Percentiles rank a stretch among this genome's conserved stretches.
phyloP scores from a whole-genome alignment of 257 asterid species.

The Lithospermum erythrorhizon region DNA sequence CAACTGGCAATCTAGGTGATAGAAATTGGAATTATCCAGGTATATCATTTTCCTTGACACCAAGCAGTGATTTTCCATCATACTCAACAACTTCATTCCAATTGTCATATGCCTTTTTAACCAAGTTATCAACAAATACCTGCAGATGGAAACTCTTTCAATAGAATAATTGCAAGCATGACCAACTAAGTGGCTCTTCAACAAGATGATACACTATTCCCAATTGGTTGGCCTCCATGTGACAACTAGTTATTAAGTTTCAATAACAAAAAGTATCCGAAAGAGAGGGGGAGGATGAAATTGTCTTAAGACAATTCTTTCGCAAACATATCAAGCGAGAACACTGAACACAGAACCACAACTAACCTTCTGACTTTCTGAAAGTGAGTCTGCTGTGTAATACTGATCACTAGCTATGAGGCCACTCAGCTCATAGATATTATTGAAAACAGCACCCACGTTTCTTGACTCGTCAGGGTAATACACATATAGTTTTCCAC shows the following conservation, averaged over 20 bases:
- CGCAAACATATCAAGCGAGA: constrained; percentile 4
- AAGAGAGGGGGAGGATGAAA: background rate
- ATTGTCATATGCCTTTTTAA: constrained; percentile 88
- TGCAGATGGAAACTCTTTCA: constrained; percentile 13
- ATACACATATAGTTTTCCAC: constrained; percentile 85
- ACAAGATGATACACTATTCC: background rate
- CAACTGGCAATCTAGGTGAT: no score
- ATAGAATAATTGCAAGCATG: constrained; percentile 5
- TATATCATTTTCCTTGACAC: constrained; percentile 51
- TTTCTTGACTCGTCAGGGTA: constrained; percentile 72
- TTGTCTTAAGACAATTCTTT: no score
- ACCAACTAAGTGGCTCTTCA: constrained; percentile 1
- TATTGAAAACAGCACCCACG: constrained; percentile 82
- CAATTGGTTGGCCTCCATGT: background rate
- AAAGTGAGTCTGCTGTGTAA: constrained; percentile 75
- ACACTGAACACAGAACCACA: constrained; percentile 6
- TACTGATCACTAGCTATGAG: constrained; percentile 75
- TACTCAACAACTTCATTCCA: constrained; percentile 92
- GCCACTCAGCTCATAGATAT: constrained; percentile 84
- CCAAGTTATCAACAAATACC: constrained; percentile 78
- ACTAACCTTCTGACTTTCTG: constrained; percentile 90
- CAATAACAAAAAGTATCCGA: background rate
- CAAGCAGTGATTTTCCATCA: constrained; percentile 79
- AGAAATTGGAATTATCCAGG: constrained; percentile 6
- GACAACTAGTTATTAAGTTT: no score